Evolutionary conservation across 2,329 filamentous ascomycete genomes (phyloP).

Genomic region (Biscogniauxia mediterranea): DNA sequence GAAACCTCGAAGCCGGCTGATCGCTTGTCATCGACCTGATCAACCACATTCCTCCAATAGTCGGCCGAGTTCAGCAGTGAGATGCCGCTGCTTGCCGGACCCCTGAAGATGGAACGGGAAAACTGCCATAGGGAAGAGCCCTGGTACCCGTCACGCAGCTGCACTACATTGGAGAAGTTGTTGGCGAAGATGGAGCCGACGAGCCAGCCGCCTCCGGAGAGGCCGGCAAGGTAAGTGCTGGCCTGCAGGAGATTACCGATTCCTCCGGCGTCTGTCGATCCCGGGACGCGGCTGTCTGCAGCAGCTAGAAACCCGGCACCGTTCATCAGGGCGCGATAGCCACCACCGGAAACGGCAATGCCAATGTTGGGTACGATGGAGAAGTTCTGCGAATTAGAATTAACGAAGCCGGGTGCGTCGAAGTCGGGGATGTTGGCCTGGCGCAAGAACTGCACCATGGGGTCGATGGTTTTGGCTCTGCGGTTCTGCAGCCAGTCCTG

Average conservation of each 20-base stretch:
- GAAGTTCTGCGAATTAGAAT: slow-evolving; percentile 64
- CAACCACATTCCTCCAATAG: slow-evolving; percentile 62
- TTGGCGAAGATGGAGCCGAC: slow-evolving; percentile 72
- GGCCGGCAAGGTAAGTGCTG: slow-evolving; percentile 68
- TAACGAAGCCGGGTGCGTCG: slow-evolving; percentile 58
- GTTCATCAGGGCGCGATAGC: slow-evolving; percentile 69
- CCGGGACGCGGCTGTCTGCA: slow-evolving; percentile 63
- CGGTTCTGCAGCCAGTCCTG: slow-evolving; percentile 70
- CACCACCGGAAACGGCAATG: slow-evolving; percentile 69
- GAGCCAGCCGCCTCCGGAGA: slow-evolving; percentile 76
- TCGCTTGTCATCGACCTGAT: slow-evolving; percentile 59
- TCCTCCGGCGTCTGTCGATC: slow-evolving; percentile 58
- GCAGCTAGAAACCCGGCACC: slow-evolving; percentile 68
- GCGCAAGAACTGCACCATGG: slow-evolving; percentile 72
- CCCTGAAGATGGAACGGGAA: slow-evolving; percentile 36
- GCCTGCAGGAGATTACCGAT: slow-evolving; percentile 68
- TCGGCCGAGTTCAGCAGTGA: slow-evolving; percentile 28
- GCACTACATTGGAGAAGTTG: slow-evolving; percentile 66
- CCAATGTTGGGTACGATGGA: slow-evolving; percentile 50
- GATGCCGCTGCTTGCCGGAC: slow-evolving; percentile 29
- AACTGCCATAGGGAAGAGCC: slow-evolving; percentile 37
- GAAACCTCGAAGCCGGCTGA: slow-evolving; percentile 63
- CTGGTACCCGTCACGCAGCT: slow-evolving; percentile 30
- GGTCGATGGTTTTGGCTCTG: slow-evolving; percentile 68
- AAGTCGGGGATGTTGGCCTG: slow-evolving; percentile 75